Evolutionary conservation across 805 yeast species (phyloP), one percentile per base, ranked within the genome.

Genomic region (Lachancea fermentati): DNA sequence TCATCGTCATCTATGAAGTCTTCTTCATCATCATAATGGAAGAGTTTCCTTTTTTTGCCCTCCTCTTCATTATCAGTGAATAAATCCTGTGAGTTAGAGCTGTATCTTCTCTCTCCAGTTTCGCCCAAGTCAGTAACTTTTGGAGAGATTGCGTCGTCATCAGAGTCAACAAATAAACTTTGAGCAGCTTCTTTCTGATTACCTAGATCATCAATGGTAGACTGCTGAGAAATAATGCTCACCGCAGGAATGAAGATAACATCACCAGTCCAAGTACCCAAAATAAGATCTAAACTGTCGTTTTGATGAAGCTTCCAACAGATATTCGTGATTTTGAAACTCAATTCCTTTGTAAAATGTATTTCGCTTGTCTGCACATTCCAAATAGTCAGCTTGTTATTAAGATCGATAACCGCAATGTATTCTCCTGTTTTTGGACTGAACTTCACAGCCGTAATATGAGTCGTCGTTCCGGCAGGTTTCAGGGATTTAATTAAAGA

Each of bases 1-100:
- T 79, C 86, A 47, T 77, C 87, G 52, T 81, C 88, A 19, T 75
- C 78, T 18, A 76, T 71, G 57, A 78, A 78, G 36, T 75, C 77
- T 34, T 72, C 76, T 43, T 72, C 71, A 33, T 63, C 65, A 19
- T 58, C 73, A 19, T 57, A 70, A 29, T 60, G 67, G 35, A 44
- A 51, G 31, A 55, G 42, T 30, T 52, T 56, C 6, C 36, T 41
- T 28, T 34, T 36, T 35, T 29, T 57, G 19, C 48, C 60, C 4
- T 52, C 50, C 13, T 46, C 45, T 13, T 48, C 51, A 5, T 49
- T 59, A 30, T 51, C 63, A n/a, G 52, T 51, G 30, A 54, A 53
- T 13, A 52, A 38, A 31, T 48, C 48, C 18, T 53, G 52, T 2
- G 54, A 38, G 28, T 45, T 46, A 9, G 11, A 11, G 18, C 34